Evolutionary conservation across 2,329 filamentous ascomycete genomes (phyloP), one percentile per base, ranked within the genome.

Genomic region (Arthroderma uncinatum): DNA sequence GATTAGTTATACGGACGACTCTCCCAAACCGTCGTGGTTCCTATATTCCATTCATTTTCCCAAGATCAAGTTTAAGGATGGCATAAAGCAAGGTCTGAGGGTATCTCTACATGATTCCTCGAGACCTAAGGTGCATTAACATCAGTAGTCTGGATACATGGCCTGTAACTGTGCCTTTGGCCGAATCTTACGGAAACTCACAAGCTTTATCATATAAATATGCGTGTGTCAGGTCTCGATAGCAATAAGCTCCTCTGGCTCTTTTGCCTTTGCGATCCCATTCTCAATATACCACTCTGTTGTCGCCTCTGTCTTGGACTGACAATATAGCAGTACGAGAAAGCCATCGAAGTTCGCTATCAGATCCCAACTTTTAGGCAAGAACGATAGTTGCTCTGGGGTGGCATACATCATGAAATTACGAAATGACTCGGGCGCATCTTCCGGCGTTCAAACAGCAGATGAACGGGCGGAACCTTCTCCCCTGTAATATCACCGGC

Each of bases 161-260:
- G 7, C n/a, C 28, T 30, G 28, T 7, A 30, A 30, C 28, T 7
- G 28, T n/a, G n/a, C n/a, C 28, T 30, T 30, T 7, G 28, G 7
- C 3, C 28, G 7, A 30, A 30, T 30, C 7, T 30, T 30, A 7
- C 28, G 3, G 59, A 47, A 60, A 54, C 12, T 57, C 57, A 56
- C 66, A 64, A 2, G 69, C 60, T 1, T 65, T 64, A 56, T 69
- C 67, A 50, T 69, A 69, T 8, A 70, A 59, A 50, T 68, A 67
- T 1, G 65, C 65, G 53, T 69, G 67, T 1, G 65, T 65, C 9
- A 64, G 61, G 1, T 64, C 62, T 61, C 42, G 1, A 70, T 50
- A 64, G 65, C 64, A 10, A 65, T 2, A 48, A 70, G 30, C 55
- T 70, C 67, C 59, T 69, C 70, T 7, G 68, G 68, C 53, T 70